These are phyloP conservation scores for Fusarium papillatum DNA, from an alignment of 2,329 filamentous ascomycete genomes.

Conservation along the genomic window DNA sequence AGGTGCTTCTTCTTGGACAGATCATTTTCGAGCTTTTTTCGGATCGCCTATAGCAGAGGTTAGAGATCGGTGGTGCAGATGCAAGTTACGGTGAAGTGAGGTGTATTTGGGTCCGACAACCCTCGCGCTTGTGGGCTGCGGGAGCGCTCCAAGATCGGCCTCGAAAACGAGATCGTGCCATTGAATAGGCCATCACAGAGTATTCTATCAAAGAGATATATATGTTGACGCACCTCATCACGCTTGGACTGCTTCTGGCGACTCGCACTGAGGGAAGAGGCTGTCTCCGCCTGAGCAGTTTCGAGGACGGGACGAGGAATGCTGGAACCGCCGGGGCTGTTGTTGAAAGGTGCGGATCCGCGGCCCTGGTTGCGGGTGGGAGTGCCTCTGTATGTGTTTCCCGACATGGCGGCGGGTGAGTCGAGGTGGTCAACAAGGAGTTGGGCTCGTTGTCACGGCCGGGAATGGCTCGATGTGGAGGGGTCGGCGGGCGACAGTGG, in stretches of 20 bases:
- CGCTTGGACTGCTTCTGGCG: conserved; percentile 97
- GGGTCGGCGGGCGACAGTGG: conserved; percentile 18
- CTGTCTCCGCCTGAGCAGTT: conserved; percentile 64
- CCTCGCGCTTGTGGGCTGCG: not conserved
- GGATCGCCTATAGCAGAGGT: conserved; percentile 80
- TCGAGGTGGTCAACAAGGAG: conserved; percentile 33
- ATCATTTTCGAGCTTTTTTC: conserved; percentile 96
- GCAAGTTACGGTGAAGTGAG: conserved; percentile 23
- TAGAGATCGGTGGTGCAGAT: conserved; percentile 19
- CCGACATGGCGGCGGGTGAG: conserved; percentile 61
- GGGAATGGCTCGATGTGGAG: conserved; percentile 34
- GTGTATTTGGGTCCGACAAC: conserved; percentile 18
- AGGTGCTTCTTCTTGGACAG: conserved; percentile 97
- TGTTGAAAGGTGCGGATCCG: conserved; percentile 70
- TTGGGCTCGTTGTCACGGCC: conserved; percentile 31
- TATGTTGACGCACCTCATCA: conserved; percentile 84
- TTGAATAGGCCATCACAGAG: not conserved
- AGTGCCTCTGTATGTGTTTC: conserved; percentile 77
- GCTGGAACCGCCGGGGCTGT: conserved; percentile 72
- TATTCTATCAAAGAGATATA: not conserved
- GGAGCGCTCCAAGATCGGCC: not conserved
- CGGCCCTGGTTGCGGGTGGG: conserved; percentile 73
- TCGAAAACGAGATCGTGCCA: not conserved
- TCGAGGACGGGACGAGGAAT: conserved; percentile 83
- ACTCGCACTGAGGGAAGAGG: conserved; percentile 88